phyloP scores from a whole-genome alignment of 2,329 filamentous ascomycete species.

The Scytalidium lignicola region DNA sequence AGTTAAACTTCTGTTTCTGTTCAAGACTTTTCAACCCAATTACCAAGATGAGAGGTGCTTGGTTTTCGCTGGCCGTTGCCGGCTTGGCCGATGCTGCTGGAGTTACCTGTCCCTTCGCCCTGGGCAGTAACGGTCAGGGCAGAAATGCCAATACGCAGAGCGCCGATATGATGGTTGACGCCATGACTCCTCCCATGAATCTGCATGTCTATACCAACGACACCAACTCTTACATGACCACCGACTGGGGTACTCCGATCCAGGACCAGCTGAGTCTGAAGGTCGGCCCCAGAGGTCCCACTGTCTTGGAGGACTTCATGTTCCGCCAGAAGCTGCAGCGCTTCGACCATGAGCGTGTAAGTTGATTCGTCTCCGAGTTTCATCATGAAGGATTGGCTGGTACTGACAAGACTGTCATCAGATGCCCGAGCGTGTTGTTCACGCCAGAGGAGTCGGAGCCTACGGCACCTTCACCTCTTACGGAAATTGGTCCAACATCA shows the following conservation, averaged over 20 bases:
- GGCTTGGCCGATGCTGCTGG: conserved; percentile 1
- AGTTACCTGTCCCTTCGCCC: background rate
- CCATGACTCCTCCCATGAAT: conserved; percentile 1
- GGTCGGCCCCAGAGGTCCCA: conserved; percentile 60
- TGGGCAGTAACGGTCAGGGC: conserved; percentile 1
- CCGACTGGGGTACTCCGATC: conserved; percentile 63
- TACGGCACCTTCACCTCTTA: conserved; percentile 8
- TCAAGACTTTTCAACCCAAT: background rate
- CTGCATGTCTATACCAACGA: conserved; percentile 35
- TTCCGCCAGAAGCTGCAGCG: background rate
- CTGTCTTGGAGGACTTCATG: conserved; percentile 68
- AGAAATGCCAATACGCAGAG: conserved; percentile 1
- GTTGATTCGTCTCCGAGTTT: conserved; percentile 12
- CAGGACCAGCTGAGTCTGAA: conserved; percentile 61
- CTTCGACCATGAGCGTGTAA: conserved; percentile 64
- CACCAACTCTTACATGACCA: conserved; percentile 51
- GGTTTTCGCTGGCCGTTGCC: conserved; percentile 1
- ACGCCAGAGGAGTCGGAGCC: conserved; percentile 46
- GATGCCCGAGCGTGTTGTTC: conserved; percentile 38
- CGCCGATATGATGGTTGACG: conserved; percentile 1
- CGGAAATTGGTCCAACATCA: conserved; percentile 6
- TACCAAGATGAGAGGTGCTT: conserved; percentile 1
- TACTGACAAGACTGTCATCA: too few species aligned
- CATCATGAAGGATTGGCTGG: too few species aligned
- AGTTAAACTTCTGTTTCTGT: background rate